Percentiles rank a stretch among this genome's conserved stretches.
phyloP scores from a whole-genome alignment of 192 early-diverging fungal genomes.

The Rhizophagus clarus region DNA sequence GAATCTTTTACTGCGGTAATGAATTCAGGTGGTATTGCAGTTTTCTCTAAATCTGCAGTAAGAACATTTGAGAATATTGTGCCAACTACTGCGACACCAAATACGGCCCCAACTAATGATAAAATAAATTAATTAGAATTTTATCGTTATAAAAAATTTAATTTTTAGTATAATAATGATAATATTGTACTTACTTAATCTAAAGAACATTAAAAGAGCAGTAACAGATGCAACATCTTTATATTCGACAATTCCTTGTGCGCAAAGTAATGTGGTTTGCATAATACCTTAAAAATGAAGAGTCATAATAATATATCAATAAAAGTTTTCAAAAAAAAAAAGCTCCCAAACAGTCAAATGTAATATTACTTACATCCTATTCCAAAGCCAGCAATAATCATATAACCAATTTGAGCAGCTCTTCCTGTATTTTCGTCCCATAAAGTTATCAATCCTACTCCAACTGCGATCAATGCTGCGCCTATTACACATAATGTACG shows the following conservation, averaged over 20 bases:
- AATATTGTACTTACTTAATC: slow-evolving; percentile 1
- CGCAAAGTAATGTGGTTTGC: slow-evolving; percentile 74
- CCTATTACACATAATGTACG: slow-evolving; percentile 66
- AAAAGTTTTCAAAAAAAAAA: not conserved
- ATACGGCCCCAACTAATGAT: slow-evolving; percentile 49
- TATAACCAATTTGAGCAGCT: slow-evolving; percentile 57
- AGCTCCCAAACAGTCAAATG: too few species aligned
- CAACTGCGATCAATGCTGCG: slow-evolving; percentile 60
- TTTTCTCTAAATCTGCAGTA: not conserved
- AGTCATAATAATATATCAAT: not conserved
- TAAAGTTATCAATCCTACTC: slow-evolving; percentile 64
- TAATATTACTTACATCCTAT: slow-evolving; percentile 47
- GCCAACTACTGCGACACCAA: slow-evolving; percentile 71
- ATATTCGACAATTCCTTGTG: slow-evolving; percentile 68
- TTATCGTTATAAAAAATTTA: too few species aligned
- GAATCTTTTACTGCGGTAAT: not conserved
- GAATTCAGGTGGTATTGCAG: not conserved
- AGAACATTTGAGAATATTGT: slow-evolving; percentile 65
- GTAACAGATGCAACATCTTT: slow-evolving; percentile 75
- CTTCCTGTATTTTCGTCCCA: slow-evolving; percentile 53
- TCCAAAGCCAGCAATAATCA: slow-evolving; percentile 76
- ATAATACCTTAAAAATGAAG: slow-evolving; percentile 45
- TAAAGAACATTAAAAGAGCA: slow-evolving; percentile 65
- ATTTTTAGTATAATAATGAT: too few species aligned
- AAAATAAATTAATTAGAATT: slow-evolving; percentile 41